Conservation (phyloP, 176 grass and related monocot genomes). For the Neostapfia colusana region DNA sequence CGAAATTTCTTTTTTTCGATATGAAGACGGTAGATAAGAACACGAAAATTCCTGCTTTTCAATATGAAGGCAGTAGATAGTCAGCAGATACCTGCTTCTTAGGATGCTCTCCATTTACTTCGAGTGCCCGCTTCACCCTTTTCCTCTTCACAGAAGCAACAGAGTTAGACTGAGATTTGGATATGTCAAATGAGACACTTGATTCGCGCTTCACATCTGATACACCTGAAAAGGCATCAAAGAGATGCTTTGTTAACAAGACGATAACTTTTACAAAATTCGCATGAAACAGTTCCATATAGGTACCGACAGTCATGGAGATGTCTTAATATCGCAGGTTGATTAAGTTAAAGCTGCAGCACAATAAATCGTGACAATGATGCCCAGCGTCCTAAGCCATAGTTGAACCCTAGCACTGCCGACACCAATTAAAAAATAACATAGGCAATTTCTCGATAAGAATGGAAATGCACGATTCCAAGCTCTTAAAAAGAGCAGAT, state of each 20-base stretch:
- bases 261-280: not conserved
- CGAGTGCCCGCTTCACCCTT: constrained; percentile 42
- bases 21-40: not conserved
- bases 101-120: constrained; percentile 29
- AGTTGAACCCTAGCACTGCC: not conserved
- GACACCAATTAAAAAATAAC: not conserved
- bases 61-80: too few relatives aligned
- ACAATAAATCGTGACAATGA: not conserved
- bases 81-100: constrained; percentile 38
- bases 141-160: constrained; percentile 41
- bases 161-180: constrained; percentile 18
- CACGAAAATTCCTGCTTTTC: not conserved
- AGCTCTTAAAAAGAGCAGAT: not conserved
- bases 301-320: not conserved
- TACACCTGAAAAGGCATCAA: constrained; percentile 39
- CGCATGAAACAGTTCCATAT: not conserved
- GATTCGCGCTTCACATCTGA: constrained; percentile 36
- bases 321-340: not conserved
- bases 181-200: constrained; percentile 20
- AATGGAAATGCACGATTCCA: not conserved
- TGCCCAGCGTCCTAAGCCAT: not conserved
- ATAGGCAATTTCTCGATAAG: not conserved
- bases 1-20: not conserved
- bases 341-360: constrained; percentile 1
- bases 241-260: not conserved